Base-by-base conservation (phyloP, 2,329 filamentous ascomycete genomes). In the Verticillium zaregamsianum region DNA sequence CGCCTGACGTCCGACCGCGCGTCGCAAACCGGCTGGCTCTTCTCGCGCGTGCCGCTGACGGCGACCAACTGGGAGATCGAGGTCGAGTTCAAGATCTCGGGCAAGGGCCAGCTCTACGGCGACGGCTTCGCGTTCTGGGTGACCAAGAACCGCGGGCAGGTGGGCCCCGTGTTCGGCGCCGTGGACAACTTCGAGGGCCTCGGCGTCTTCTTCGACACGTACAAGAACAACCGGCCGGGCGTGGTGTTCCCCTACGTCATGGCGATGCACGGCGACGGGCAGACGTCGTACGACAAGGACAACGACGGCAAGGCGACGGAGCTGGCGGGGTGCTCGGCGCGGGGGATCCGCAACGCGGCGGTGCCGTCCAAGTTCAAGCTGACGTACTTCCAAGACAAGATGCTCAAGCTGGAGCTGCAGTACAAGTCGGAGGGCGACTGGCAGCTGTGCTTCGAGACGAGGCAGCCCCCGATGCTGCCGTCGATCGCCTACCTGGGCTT, bases 21-120 rank as follows among this genome's bases (percentile, higher is more conserved):
- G 63, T 97, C 94, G 70, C 92, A 96, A 78, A 86, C 88, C 70
- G 95, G 95, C 71, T 97, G 91, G 91, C 82, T 98, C 68, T 98
- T 94, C 80, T 97, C 93, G 57, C 86, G 93, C 63, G 92, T 98
- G 58, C 95, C 95, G 32, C 80, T 99, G 70, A 99, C 95, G 11
- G 95, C 95, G 55, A 99, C 94, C 52, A 99, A 99, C 80, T 99
- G 95, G 95, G 92, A 98, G 85, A 90, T 99, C 67, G 91, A 96
- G 77, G 85, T 98, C 66, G 95, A 98, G 73, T 98, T 98, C 82
- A 92, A 92, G 78, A 92, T 99, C 72, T 88, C 92, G 66, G 95
- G 95, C 70, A 86, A 90, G 70, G 91, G 93, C 70, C 91, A 91
- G 75, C 86, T 99, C 45, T 96, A 96, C 73, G 95, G 95, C 69